Evolutionary conservation across 768 basidiomycete species (phyloP).

Genomic region (Glaciozyma antarctica): DNA sequence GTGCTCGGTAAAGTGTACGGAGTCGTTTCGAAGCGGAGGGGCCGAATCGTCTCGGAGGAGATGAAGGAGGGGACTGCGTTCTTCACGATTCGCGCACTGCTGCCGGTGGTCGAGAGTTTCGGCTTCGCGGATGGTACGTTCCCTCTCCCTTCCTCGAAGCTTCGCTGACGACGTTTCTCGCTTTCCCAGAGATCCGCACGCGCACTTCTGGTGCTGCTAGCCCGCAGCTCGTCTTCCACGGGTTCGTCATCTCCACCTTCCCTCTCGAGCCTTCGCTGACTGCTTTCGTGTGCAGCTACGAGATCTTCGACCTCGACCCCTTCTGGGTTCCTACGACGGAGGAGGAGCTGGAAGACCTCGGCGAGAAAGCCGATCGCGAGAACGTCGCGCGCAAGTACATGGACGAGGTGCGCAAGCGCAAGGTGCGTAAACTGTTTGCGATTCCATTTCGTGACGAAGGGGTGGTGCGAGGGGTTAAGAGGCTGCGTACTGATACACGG

Average conservation of each 20-base stretch:
- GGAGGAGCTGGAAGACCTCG: slow-evolving; percentile 91
- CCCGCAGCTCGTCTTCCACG: slow-evolving; percentile 92
- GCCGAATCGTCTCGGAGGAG: slow-evolving; percentile 88
- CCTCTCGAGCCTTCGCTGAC: neutral
- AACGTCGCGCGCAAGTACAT: slow-evolving; percentile 67
- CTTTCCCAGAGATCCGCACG: slow-evolving; percentile 76
- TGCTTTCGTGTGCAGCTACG: slow-evolving; percentile 52
- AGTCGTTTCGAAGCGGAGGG: slow-evolving; percentile 82
- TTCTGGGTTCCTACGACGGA: slow-evolving; percentile 98
- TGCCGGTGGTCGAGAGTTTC: slow-evolving; percentile 95
- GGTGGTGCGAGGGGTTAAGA: neutral
- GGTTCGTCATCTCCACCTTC: slow-evolving; percentile 46
- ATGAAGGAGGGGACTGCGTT: slow-evolving; percentile 97
- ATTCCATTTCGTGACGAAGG: neutral
- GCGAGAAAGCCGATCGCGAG: slow-evolving; percentile 84
- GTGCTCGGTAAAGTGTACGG: slow-evolving; percentile 96
- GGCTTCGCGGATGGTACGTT: slow-evolving; percentile 82
- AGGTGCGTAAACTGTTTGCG: slow-evolving; percentile 11
- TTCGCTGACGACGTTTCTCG: neutral
- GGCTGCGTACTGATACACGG: neutral
- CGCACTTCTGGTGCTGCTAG: slow-evolving; percentile 93
- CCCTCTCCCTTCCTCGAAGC: neutral
- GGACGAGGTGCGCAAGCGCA: slow-evolving; percentile 24
- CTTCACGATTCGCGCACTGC: slow-evolving; percentile 78
- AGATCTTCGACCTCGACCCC: slow-evolving; percentile 80